Evolutionary conservation across 2,329 filamentous ascomycete species (phyloP).

Genomic region (Sporothrix curviconia): DNA sequence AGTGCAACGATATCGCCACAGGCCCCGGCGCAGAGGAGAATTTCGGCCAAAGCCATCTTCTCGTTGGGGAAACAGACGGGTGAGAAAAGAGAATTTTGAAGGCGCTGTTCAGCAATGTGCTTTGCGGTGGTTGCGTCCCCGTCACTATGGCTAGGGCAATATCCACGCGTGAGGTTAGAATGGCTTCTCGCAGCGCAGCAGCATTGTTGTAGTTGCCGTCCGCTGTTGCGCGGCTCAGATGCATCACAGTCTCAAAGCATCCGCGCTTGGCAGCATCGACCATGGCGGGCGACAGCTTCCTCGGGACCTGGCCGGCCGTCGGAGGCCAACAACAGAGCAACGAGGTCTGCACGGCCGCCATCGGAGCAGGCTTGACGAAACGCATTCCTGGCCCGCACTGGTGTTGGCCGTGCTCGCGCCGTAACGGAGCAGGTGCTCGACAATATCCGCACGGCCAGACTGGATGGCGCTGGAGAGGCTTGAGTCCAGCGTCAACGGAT

Average conservation of each 20-base stretch:
- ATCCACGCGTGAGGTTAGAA: slow-evolving; percentile 44
- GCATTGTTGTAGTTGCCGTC: slow-evolving; percentile 47
- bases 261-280: slow-evolving; percentile 44
- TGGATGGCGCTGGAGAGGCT: slow-evolving; percentile 45
- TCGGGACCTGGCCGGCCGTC: slow-evolving; percentile 38
- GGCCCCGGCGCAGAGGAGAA: slow-evolving; percentile 53
- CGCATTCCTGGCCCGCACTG: slow-evolving; percentile 44
- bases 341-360: slow-evolving; percentile 39
- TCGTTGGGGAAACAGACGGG: slow-evolving; percentile 41
- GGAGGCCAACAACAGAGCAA: slow-evolving; percentile 44
- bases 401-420: slow-evolving; percentile 45
- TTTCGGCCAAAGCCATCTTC: slow-evolving; percentile 47
- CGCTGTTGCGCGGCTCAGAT: slow-evolving; percentile 45
- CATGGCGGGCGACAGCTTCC: slow-evolving; percentile 44
- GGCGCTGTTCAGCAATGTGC: slow-evolving; percentile 42
- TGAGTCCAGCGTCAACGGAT: slow-evolving; percentile 42
- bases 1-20: slow-evolving; percentile 43
- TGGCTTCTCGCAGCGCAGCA: slow-evolving; percentile 45
- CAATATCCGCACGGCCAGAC: slow-evolving; percentile 35
- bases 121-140: slow-evolving; percentile 45
- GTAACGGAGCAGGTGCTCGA: slow-evolving; percentile 43
- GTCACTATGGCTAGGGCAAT: slow-evolving; percentile 49
- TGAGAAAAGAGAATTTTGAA: slow-evolving; percentile 43
- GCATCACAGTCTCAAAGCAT: slow-evolving; percentile 43
- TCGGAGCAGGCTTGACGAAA: slow-evolving; percentile 46